A percentile compares a stretch with the other conserved stretches of the same genome.
Evolutionary conservation across 352 stramenopile genomes (phyloP).

Genomic region (Albugo laibachii): DNA sequence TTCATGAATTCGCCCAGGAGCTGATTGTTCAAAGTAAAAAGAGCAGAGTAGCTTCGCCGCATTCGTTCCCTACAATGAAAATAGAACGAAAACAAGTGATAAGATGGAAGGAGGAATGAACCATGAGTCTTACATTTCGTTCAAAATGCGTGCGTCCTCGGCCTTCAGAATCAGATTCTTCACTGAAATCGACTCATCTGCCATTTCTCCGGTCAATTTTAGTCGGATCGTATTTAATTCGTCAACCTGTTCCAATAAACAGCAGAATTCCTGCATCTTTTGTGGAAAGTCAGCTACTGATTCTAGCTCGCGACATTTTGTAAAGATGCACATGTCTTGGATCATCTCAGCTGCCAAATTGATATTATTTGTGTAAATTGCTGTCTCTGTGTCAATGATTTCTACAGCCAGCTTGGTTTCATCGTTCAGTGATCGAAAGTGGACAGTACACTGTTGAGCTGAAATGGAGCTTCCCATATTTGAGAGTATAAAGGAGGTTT

Average conservation of each 20-base stretch:
- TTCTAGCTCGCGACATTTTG: constrained; percentile 77
- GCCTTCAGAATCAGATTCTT: constrained; percentile 82
- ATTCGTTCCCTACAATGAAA: constrained; percentile 29
- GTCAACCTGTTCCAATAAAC: constrained; percentile 50
- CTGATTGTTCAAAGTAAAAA: constrained; percentile 83
- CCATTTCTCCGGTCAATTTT: constrained; percentile 85
- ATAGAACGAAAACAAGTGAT: neutral
- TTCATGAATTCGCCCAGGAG: constrained; percentile 85
- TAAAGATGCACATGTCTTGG: constrained; percentile 67
- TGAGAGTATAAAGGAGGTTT: constrained; percentile 30
- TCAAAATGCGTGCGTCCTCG: constrained; percentile 83
- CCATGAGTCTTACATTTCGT: constrained; percentile 62
- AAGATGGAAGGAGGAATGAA: neutral
- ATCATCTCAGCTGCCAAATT: constrained; percentile 69
- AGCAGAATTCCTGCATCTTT: constrained; percentile 74
- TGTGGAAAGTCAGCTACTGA: constrained; percentile 67
- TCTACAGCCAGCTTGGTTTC: constrained; percentile 15
- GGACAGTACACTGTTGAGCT: constrained; percentile 4
- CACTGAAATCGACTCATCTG: constrained; percentile 80
- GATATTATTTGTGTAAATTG: constrained; percentile 71
- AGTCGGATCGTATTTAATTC: constrained; percentile 79
- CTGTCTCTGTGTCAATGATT: constrained; percentile 13
- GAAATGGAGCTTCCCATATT: constrained; percentile 9
- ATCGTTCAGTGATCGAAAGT: constrained; percentile 42
- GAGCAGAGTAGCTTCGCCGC: constrained; percentile 75